Base-by-base conservation (phyloP, 2,329 filamentous ascomycete species). In the Colletotrichum nymphaeae region DNA sequence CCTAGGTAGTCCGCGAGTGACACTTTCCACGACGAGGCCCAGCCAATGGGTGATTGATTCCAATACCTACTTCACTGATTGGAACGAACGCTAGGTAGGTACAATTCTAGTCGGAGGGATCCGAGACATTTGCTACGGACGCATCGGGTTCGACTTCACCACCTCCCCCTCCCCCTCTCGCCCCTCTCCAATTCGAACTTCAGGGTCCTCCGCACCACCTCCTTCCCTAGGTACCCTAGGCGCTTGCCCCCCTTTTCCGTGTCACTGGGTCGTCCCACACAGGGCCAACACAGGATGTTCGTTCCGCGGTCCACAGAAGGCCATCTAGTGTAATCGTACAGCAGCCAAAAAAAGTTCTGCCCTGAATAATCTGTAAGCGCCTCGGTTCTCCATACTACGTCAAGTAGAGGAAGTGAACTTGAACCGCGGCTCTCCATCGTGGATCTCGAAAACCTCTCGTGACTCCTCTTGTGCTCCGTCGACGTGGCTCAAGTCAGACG, bases 241-340 rank as follows among this genome's bases (percentile, higher is more conserved):
- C 37, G 37, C 37, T 49, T 22, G 37, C 37, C 32, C 42, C 55
- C 42, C 32, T 37, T 28, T 35, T 22, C 64, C 57, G 52, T 49
- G 69, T 55, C 22, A 24, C 35, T 9, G 69, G 55, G 64, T 62
- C 63, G 28, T 60, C 56, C 28, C 69, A 53, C 59, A 42, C n/a
- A 19, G 19, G 16, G 37, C 16, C 37, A 42, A 42, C 37, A 42
- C 37, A 19, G 16, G 37, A 42, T 14, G 37, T 35, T 35, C 37
- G 37, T 49, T 49, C 42, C 42, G 22, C 19, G 42, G 19, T 49
- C 42, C 19, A 49, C 42, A 19, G 42, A n/a, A n/a, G 19, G 19
- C 19, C 19, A 22, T 22, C 8, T 22, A n/a, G 42, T 22, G 37
- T 42, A 42, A 6, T 42, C 35, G 32, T 35, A 35, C 32, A 14